Percentiles rank a stretch among this genome's conserved stretches.
These are phyloP conservation scores for Cucumis cinereus DNA, from an alignment of 306 rosid genomes.

Conservation along the genomic window DNA sequence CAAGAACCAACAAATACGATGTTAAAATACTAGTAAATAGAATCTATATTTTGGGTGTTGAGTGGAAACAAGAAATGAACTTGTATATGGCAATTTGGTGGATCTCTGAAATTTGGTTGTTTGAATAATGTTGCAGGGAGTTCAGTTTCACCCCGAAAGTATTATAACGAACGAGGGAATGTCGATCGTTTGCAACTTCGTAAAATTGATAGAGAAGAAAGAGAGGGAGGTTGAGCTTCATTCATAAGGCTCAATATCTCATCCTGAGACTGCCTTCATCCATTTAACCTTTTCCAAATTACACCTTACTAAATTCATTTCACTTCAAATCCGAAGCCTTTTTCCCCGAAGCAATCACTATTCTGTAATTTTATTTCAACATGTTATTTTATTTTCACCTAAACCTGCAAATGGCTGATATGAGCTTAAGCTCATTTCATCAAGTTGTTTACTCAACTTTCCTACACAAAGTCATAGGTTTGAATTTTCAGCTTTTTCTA, in stretches of 20 bases:
- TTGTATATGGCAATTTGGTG: not conserved
- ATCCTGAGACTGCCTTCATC: not conserved
- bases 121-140: constrained; percentile 47
- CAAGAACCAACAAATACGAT: not conserved
- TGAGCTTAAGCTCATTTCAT: not conserved
- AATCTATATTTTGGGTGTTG: not conserved
- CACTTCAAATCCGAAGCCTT: not conserved
- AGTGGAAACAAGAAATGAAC: not conserved
- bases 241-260: not conserved
- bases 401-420: not conserved
- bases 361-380: not conserved
- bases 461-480: not conserved
- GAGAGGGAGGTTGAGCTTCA: constrained; percentile 26
- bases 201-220: constrained; percentile 45
- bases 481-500: no score
- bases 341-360: not conserved
- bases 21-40: not conserved
- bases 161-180: constrained; percentile 70
- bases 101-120: not conserved
- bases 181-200: constrained; percentile 53
- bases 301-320: not conserved
- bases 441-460: not conserved
- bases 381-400: not conserved
- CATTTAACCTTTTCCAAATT: not conserved
- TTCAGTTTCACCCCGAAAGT: constrained; percentile 97